Base-by-base conservation (phyloP, 2,329 filamentous ascomycete species). In the Hypoxylon sp. region DNA sequence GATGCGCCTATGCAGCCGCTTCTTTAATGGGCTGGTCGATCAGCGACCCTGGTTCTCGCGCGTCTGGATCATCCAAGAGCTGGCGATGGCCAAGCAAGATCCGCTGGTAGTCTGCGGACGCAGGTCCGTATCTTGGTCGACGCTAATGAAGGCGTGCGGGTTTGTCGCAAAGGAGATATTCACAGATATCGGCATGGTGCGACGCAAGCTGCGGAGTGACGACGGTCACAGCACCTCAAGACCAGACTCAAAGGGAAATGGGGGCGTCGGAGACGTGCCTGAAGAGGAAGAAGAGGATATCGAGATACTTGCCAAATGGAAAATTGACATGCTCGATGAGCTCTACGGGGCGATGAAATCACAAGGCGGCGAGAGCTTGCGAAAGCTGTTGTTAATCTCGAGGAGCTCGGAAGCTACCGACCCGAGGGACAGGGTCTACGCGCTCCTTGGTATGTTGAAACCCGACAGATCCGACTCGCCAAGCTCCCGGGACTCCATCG, bases 1-100 rank as follows among this genome's bases (percentile, higher is more conserved):
- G 20, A 10, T 11, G 17, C 26, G 54, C 10, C 20, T 32, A 37
- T 59, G 47, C 20, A 37, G 46, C 28, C 28, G 47, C 10, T 62
- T 62, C 28, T 43, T 62, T 17, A 41, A 11, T 6, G 47, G 22
- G 22, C 22, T 62, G 51, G 5, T 8, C 2, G 46, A 34, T 8
- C 47, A 20, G 5, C 59, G 59, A 11, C 47, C 59, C 28, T 62
- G 59, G 59, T 41, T 58, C 47, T 52, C 59, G 22, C 59, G 59
- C 8, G 59, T 62, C 41, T 62, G 59, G 59, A 43, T 62, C n/a
- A 62, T 62, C 20, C 59, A 62, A 26, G 59, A 62, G 41, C 22
- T 62, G 22, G 59, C 59, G 13, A 52, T 62, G 53, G 53, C 59
- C n/a, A 57, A 20, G n/a, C 11, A 44, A 19, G 59, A 60, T 30